Evolutionary conservation across 306 rosid species (phyloP).

Genomic region (Delonix regia): DNA sequence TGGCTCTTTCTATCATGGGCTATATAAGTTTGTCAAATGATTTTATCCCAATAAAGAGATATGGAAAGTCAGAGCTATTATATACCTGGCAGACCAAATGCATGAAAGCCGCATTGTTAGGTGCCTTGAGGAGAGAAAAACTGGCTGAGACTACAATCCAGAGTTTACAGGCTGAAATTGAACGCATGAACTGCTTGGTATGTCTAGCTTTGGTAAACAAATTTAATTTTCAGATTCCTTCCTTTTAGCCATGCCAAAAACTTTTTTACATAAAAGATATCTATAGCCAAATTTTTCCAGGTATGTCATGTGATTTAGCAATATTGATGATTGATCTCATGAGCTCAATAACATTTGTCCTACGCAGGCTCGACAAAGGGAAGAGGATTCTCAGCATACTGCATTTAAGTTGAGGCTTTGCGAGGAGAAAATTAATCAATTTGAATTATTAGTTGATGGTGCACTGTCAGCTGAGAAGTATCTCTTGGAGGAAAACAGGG

Average conservation of each 20-base stretch:
- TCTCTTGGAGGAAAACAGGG: constrained; percentile 76
- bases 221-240: constrained; percentile 12
- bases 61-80: constrained; percentile 33
- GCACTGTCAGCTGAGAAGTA: constrained; percentile 66
- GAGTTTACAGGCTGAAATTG: constrained; percentile 68
- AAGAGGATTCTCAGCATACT: constrained; percentile 63
- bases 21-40: constrained; percentile 18
- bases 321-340: constrained; percentile 18
- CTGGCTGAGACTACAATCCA: constrained; percentile 61
- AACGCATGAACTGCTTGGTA: constrained; percentile 63
- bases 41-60: neutral
- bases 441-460: constrained; percentile 70
- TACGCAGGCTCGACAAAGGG: constrained; percentile 69
- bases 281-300: neutral
- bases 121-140: constrained; percentile 85
- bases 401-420: constrained; percentile 57
- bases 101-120: constrained; percentile 64
- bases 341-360: constrained; percentile 40
- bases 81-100: constrained; percentile 59
- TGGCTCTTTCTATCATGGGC: constrained; percentile 18
- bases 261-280: neutral
- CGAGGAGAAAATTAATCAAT: constrained; percentile 76
- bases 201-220: constrained; percentile 29
- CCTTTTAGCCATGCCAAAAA: constrained; percentile 5
- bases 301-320: constrained; percentile 14